phyloP scores from a whole-genome alignment of 495 filamentous ascomycete genomes.

The Thermochaetoides thermophila region DNA sequence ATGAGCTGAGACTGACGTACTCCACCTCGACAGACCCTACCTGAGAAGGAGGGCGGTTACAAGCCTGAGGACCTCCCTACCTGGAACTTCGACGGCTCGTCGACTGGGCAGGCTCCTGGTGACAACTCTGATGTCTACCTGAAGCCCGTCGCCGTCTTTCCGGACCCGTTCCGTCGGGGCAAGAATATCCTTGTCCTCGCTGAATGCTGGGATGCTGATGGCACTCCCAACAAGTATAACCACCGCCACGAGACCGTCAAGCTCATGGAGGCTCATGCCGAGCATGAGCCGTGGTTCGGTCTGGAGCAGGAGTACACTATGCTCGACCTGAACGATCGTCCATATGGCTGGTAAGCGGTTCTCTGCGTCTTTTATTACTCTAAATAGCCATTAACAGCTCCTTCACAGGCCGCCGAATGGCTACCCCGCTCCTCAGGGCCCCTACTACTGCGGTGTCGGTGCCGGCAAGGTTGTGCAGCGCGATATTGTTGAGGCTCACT shows the following conservation, averaged over 20 bases:
- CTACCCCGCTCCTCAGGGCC: constrained; percentile 86
- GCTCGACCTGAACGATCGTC: constrained; percentile 71
- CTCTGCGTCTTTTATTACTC: not conserved
- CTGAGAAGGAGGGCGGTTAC: constrained; percentile 41
- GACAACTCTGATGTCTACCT: constrained; percentile 99
- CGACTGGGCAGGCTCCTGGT: constrained; percentile 84
- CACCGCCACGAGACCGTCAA: constrained; percentile 53
- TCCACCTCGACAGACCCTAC: constrained; percentile 51
- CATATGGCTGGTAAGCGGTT: constrained; percentile 75
- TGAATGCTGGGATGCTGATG: constrained; percentile 94
- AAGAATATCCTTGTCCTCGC: constrained; percentile 91
- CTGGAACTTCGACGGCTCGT: constrained; percentile 99
- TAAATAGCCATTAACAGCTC: not conserved
- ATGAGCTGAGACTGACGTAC: not conserved
- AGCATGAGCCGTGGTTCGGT: constrained; percentile 90
- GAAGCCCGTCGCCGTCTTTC: constrained; percentile 52
- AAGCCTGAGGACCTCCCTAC: constrained; percentile 75
- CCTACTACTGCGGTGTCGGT: constrained; percentile 98
- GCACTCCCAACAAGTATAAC: constrained; percentile 97
- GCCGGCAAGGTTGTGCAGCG: constrained; percentile 95
- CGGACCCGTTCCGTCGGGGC: constrained; percentile 68
- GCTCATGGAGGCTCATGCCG: constrained; percentile 74
- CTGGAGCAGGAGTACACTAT: constrained; percentile 72
- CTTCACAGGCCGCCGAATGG: constrained; percentile 49
- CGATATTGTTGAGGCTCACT: constrained; percentile 97